These are phyloP conservation scores for Entoloma clypeatum DNA, from an alignment of 1,284 basidiomycete species.

Conservation along the genomic window DNA sequence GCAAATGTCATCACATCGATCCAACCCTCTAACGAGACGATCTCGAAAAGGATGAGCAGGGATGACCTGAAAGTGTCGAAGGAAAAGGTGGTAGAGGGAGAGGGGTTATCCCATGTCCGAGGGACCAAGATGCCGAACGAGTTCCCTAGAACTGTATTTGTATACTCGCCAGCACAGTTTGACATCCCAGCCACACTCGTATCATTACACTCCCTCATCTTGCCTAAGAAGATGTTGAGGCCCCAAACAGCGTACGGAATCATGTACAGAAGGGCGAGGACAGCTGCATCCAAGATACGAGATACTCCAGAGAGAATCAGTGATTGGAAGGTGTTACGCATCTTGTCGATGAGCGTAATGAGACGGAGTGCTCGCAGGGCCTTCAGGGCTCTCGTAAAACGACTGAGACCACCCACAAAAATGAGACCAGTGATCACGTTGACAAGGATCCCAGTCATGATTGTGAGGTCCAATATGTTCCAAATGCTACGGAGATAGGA, in stretches of 20 bases:
- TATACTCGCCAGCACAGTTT: slow-evolving; percentile 79
- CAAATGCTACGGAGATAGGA: slow-evolving; percentile 90
- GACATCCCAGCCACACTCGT: slow-evolving; percentile 47
- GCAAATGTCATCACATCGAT: slow-evolving; percentile 85
- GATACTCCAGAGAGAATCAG: slow-evolving; percentile 85
- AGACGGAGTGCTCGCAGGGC: slow-evolving; percentile 87
- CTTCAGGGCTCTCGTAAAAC: slow-evolving; percentile 84
- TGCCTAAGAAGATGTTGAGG: slow-evolving; percentile 87
- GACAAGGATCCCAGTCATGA: slow-evolving; percentile 78
- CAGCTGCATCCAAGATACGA: slow-evolving; percentile 86
- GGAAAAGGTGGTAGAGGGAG: slow-evolving; percentile 80
- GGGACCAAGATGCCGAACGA: slow-evolving; percentile 74
- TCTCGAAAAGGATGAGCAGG: slow-evolving; percentile 93
- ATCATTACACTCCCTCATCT: slow-evolving; percentile 89
- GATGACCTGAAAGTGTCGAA: slow-evolving; percentile 89
- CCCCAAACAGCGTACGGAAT: slow-evolving; percentile 98
- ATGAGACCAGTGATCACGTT: slow-evolving; percentile 80
- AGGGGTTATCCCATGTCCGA: slow-evolving; percentile 86
- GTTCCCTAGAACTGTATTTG: slow-evolving; percentile 51
- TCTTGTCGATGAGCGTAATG: slow-evolving; percentile 84
- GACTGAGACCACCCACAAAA: slow-evolving; percentile 77
- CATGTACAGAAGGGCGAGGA: slow-evolving; percentile 94
- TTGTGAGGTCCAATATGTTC: slow-evolving; percentile 90
- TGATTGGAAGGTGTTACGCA: slow-evolving; percentile 90
- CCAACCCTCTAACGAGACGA: slow-evolving; percentile 96